A percentile compares a stretch with the other conserved stretches of the same genome.
phyloP scores from a whole-genome alignment of 2,329 filamentous ascomycete species.

The Aciculosporium take region DNA sequence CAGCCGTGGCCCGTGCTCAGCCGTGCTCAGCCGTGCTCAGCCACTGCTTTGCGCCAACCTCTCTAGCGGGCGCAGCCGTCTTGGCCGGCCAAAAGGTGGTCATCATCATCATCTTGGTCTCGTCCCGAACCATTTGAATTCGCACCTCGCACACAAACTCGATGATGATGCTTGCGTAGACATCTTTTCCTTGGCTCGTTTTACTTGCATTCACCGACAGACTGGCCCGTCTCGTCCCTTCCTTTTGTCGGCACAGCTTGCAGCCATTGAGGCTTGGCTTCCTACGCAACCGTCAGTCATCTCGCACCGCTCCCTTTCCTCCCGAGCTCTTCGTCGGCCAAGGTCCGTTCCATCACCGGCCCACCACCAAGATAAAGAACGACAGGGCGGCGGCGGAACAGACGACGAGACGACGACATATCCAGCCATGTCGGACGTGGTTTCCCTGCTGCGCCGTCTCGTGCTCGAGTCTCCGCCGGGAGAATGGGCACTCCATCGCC shows the following conservation, averaged over 20 bases:
- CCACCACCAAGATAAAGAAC: background rate
- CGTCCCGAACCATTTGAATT: background rate
- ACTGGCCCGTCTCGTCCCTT: no score
- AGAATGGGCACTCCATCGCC: constrained; percentile 69
- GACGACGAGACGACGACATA: background rate
- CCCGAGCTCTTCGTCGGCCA: no score
- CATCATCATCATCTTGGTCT: background rate
- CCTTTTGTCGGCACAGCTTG: background rate
- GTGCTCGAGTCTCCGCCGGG: constrained; percentile 77
- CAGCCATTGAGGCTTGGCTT: background rate
- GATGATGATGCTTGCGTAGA: no score
- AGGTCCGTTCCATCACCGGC: no score
- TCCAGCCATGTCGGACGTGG: constrained; percentile 35
- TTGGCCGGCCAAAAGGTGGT: no score
- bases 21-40: background rate
- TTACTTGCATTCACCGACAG: background rate
- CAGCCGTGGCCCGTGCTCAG: no score
- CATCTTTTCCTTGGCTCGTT: background rate
- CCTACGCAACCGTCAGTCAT: background rate
- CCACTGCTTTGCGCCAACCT: background rate
- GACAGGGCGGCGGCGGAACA: no score
- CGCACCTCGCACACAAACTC: no score
- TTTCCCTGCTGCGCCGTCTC: constrained; percentile 47
- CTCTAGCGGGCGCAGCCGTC: no score
- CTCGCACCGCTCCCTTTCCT: background rate